phyloP scores from a whole-genome alignment of 2,329 filamentous ascomycete species.

The Penicillium janthinellum region DNA sequence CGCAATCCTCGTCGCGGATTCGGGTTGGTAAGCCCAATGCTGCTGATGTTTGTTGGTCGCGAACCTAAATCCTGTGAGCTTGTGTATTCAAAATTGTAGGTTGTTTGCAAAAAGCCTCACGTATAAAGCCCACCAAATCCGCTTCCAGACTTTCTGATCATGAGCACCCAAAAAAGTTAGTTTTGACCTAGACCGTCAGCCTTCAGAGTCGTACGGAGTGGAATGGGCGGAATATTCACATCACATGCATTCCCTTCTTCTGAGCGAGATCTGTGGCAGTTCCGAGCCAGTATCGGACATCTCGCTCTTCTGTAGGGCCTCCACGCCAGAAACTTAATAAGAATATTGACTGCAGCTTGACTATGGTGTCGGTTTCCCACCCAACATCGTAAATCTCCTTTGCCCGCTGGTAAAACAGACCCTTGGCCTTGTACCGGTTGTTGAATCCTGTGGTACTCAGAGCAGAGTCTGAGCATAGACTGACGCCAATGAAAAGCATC shows the following conservation, averaged over 20 bases:
- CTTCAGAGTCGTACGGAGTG: too few relatives aligned
- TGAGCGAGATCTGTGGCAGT: slow-evolving; percentile 56
- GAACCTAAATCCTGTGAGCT: slow-evolving; percentile 32
- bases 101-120: slow-evolving; percentile 22
- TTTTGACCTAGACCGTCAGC: slow-evolving; percentile 31
- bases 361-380: slow-evolving; percentile 55
- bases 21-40: slow-evolving; percentile 50
- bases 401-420: slow-evolving; percentile 53
- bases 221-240: slow-evolving; percentile 21
- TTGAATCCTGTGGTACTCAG: slow-evolving; percentile 51
- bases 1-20: slow-evolving; percentile 54
- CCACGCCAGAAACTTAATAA: slow-evolving; percentile 60
- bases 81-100: background rate
- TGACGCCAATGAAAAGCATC: slow-evolving; percentile 58
- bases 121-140: slow-evolving; percentile 60
- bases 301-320: slow-evolving; percentile 51
- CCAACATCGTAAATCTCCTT: slow-evolving; percentile 58
- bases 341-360: slow-evolving; percentile 55
- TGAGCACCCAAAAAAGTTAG: slow-evolving; percentile 32
- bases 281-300: slow-evolving; percentile 55
- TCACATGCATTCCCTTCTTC: slow-evolving; percentile 45
- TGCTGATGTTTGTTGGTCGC: slow-evolving; percentile 52
- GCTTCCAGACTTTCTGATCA: slow-evolving; percentile 46
- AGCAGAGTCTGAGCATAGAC: slow-evolving; percentile 53
- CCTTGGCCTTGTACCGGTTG: slow-evolving; percentile 54